Percentiles rank a stretch among this genome's conserved stretches.
These are phyloP conservation scores for Alternaria sp. DNA, from an alignment of 2,329 filamentous ascomycete genomes.

Conservation along the genomic window DNA sequence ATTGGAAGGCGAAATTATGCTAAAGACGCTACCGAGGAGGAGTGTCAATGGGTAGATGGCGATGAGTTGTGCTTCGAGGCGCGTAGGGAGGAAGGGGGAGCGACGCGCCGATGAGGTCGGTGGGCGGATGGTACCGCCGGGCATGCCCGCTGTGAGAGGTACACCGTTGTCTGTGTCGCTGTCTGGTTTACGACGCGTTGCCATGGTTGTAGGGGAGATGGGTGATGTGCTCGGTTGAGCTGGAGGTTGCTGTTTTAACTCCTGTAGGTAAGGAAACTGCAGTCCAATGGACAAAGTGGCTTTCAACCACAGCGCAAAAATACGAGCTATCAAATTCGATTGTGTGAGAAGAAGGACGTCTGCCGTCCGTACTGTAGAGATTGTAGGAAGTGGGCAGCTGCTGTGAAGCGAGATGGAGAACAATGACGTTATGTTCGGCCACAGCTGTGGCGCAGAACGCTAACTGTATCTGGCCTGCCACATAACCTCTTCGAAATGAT, in stretches of 20 bases:
- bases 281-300: not conserved
- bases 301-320: not conserved
- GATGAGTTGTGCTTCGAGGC: conserved; percentile 71
- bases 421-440: conserved; percentile 36
- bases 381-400: conserved; percentile 5
- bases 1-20: conserved; percentile 76
- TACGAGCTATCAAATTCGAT: not conserved
- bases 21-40: conserved; percentile 82
- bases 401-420: conserved; percentile 10
- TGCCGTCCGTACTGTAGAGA: not conserved
- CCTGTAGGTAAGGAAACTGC: not conserved
- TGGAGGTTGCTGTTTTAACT: not conserved
- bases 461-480: conserved; percentile 22
- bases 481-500: not conserved
- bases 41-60: conserved; percentile 79
- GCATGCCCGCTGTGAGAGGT: conserved; percentile 36
- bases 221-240: conserved; percentile 1
- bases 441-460: conserved; percentile 30
- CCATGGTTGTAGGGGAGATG: conserved; percentile 30
- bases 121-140: conserved; percentile 32
- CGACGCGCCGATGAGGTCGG: conserved; percentile 38
- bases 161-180: conserved; percentile 19
- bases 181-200: conserved; percentile 43
- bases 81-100: conserved; percentile 73
- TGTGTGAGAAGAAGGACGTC: not conserved